Percentiles rank a stretch among this genome's conserved stretches.
phyloP scores from a whole-genome alignment of 805 yeast genomes.

The Wickerhamomyces sydowiorum region DNA sequence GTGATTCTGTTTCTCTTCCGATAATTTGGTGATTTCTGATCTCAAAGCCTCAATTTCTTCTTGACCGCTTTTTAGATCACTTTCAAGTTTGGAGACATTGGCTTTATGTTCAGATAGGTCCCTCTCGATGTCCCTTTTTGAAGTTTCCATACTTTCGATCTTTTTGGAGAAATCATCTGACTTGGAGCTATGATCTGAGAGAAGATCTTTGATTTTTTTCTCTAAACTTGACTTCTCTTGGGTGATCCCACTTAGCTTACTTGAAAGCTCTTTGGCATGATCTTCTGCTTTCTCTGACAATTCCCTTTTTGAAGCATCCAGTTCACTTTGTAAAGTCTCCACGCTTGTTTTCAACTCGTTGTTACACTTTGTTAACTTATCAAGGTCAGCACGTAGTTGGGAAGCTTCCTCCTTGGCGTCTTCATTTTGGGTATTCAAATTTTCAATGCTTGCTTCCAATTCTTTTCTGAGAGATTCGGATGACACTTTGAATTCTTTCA shows the following conservation, averaged over 20 bases:
- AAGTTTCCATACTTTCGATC: no score
- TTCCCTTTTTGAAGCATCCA: background rate
- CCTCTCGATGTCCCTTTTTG: no score
- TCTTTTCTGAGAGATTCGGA: background rate
- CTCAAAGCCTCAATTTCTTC: no score
- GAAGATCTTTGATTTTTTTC: background rate
- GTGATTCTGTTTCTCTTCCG: no score
- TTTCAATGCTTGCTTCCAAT: background rate
- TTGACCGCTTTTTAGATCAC: no score
- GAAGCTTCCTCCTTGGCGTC: background rate
- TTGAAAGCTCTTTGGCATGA: background rate
- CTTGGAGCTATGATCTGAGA: background rate
- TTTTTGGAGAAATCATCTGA: background rate
- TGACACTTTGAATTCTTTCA: background rate
- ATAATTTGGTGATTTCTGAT: no score
- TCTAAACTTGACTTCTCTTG: background rate
- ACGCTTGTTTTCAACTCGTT: no score
- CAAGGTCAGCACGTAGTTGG: background rate
- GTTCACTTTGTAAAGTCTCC: no score
- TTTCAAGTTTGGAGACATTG: background rate
- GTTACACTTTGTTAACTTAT: background rate
- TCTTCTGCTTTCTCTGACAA: background rate
- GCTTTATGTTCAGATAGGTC: no score
- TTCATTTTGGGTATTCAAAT: background rate
- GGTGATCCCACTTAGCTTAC: background rate